Evolutionary conservation across 176 grass and related monocot species (phyloP).

Genomic region (Melocanna baccifera): DNA sequence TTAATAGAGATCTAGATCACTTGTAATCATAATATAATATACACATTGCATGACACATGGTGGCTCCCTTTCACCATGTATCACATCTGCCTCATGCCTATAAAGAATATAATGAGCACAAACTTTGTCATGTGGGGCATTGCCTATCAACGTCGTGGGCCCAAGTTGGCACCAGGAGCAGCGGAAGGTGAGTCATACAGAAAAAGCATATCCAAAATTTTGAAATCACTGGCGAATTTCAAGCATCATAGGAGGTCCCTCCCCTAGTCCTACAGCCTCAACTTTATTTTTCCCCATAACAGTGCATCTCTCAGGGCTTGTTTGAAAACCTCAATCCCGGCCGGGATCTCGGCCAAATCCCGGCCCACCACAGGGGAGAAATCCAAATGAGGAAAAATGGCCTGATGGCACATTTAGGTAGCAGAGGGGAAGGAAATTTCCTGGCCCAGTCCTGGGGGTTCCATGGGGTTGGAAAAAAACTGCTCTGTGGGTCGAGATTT

Average conservation of each 20-base stretch:
- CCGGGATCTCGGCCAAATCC: too few species aligned
- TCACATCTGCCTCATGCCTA: neutral
- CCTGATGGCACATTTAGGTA: too few species aligned
- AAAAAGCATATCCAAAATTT: neutral
- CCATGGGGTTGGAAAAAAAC: too few species aligned
- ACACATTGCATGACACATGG: neutral
- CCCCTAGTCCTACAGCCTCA: neutral
- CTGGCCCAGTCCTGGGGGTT: too few species aligned
- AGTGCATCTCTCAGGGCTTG: neutral
- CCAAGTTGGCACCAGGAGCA: too few species aligned
- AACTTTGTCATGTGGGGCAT: neutral
- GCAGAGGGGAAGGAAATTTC: too few species aligned
- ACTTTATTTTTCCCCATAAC: neutral
- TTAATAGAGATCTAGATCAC: neutral
- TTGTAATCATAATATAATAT: neutral
- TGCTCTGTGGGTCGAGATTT: too few species aligned
- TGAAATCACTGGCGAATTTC: neutral
- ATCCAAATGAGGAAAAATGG: too few species aligned
- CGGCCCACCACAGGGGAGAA: too few species aligned
- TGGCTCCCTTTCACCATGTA: neutral
- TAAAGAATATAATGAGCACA: neutral
- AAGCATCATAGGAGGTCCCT: neutral
- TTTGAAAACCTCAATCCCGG: too few species aligned
- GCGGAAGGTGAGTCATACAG: neutral
- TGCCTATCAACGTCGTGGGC: too few species aligned